Base-by-base conservation (phyloP, 2,329 filamentous ascomycete species). In the Microdochium trichocladiopsis region DNA sequence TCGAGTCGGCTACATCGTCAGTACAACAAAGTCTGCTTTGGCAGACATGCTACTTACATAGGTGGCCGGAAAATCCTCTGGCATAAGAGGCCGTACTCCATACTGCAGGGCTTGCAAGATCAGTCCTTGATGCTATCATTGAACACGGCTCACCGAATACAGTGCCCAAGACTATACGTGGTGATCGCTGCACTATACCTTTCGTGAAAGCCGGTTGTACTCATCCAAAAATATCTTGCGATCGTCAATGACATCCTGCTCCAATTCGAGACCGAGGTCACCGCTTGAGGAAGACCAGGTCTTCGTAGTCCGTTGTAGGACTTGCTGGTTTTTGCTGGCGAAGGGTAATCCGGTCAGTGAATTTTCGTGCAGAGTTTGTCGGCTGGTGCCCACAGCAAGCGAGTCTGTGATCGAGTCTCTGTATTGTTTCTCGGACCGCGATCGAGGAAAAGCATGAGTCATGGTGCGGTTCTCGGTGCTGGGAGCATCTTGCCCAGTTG, bases 141-240 rank as follows among this genome's bases (percentile, higher is more conserved):
- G n/a, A n/a, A n/a, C n/a, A n/a, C n/a, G n/a, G n/a, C n/a, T n/a
- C n/a, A n/a, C n/a, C n/a, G n/a, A n/a, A n/a, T n/a, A n/a, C n/a
- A n/a, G n/a, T n/a, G n/a, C n/a, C n/a, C n/a, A n/a, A n/a, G n/a
- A n/a, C n/a, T n/a, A n/a, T n/a, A n/a, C n/a, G n/a, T n/a, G 14
- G 8, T 31, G 8, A 14, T 31, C 33, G 51, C 57, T 31, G 28
- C 14, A 8, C 14, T 14, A 28, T 55, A 83, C 82, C 74, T 80
- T 80, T 52, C 71, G 74, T 2, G 83, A 83, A 4, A 86, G 63
- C 4, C 73, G 69, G 61, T 86, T 86, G 63, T 84, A 87, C 57
- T 84, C 78, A 8, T 74, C 60, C 5, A 84, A 63, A 61, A 80
- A 81, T 2, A 66, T 60, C 1, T 67, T 62, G 25, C 79, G 71